Conservation (phyloP, 202 grass and related monocot species). For the Cymbopogon flexuosus region DNA sequence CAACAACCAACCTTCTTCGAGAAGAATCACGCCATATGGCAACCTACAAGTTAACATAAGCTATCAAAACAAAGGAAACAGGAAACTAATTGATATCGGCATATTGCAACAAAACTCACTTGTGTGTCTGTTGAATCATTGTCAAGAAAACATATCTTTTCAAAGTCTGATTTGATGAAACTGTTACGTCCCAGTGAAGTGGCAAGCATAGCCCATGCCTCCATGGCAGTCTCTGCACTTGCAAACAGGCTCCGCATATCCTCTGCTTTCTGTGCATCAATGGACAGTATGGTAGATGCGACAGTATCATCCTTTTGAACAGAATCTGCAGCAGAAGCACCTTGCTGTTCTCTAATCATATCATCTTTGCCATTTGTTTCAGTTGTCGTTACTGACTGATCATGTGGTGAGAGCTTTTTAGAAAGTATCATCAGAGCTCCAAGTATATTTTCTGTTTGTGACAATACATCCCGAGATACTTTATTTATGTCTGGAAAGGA, state of each 20-base stretch:
- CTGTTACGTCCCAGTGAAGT: conserved; percentile 75
- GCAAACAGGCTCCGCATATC: conserved; percentile 68
- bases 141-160: conserved; percentile 95
- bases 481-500: conserved; percentile 75
- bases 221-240: conserved; percentile 92
- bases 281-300: conserved; percentile 21
- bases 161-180: conserved; percentile 97
- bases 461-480: conserved; percentile 69
- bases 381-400: conserved; percentile 19
- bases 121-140: conserved; percentile 80
- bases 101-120: conserved; percentile 33
- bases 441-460: conserved; percentile 86
- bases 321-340: conserved; percentile 32
- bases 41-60: conserved; percentile 40
- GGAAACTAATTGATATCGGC: conserved; percentile 5
- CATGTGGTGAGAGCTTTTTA: conserved; percentile 50
- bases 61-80: conserved; percentile 18
- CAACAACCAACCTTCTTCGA: conserved; percentile 69
- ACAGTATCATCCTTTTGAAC: conserved; percentile 25
- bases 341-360: conserved; percentile 29
- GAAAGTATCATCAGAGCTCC: conserved; percentile 84
- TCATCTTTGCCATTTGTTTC: conserved; percentile 40
- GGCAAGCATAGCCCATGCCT: conserved; percentile 96
- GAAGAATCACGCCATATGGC: conserved; percentile 91
- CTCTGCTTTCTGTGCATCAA: conserved; percentile 51